Conservation (phyloP, 768 basidiomycete species). For the Mycena rosella region DNA sequence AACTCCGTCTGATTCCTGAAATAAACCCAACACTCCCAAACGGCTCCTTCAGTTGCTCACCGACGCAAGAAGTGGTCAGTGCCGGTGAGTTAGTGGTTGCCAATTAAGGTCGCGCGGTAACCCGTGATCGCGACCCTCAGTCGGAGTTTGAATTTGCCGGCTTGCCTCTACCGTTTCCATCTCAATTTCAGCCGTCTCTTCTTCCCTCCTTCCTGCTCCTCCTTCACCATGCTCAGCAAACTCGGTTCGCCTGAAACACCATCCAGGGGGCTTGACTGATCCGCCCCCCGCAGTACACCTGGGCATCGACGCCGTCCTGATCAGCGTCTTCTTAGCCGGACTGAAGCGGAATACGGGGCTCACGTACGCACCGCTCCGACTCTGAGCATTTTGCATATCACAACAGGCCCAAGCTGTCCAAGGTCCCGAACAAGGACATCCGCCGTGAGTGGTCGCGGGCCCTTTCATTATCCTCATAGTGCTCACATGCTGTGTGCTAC, state of each 20-base stretch:
- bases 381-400: background rate
- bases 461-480: background rate
- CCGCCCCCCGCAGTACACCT: slow-evolving; percentile 62
- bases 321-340: slow-evolving; percentile 84
- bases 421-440: slow-evolving; percentile 90
- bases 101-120: too few species aligned
- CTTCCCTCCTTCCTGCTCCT: background rate
- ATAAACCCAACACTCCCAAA: too few species aligned
- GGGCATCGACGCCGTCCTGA: slow-evolving; percentile 81
- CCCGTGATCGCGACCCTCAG: slow-evolving; percentile 19
- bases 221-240: slow-evolving; percentile 71
- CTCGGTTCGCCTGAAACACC: slow-evolving; percentile 54
- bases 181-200: background rate
- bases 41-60: too few species aligned
- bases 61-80: too few species aligned
- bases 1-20: too few species aligned
- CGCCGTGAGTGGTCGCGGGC: slow-evolving; percentile 70
- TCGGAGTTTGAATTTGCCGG: slow-evolving; percentile 24
- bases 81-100: too few species aligned
- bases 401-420: slow-evolving; percentile 77
- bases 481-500: background rate
- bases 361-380: slow-evolving; percentile 63
- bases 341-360: slow-evolving; percentile 72
- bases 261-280: background rate
- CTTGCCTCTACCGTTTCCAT: background rate